These are phyloP conservation scores for Picea engelmannii DNA, from an alignment of 83 land plant genomes.

Conservation along the genomic window DNA sequence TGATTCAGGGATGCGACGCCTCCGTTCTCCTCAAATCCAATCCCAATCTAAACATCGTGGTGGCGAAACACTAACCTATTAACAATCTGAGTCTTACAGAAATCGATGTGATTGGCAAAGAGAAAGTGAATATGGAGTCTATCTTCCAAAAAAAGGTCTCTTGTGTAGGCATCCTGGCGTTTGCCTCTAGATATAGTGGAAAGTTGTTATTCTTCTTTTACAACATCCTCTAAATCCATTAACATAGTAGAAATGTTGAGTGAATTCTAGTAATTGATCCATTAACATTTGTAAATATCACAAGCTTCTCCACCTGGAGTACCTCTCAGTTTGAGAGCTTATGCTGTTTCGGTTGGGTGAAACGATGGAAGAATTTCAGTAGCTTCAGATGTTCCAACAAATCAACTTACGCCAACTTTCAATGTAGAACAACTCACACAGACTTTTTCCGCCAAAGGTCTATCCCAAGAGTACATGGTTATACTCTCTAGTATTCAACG, in stretches of 20 bases:
- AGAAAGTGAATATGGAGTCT: neutral
- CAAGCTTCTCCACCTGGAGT: too few relatives aligned
- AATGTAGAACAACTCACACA: constrained; percentile 22
- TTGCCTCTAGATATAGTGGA: neutral
- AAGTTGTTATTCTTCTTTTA: neutral
- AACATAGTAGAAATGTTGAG: too few relatives aligned
- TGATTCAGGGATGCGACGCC: constrained; percentile 57
- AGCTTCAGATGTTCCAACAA: neutral
- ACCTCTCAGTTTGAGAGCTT: neutral
- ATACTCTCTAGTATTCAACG: too few relatives aligned
- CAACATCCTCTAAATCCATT: neutral
- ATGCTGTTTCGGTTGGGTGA: too few relatives aligned
- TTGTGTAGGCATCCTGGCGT: neutral
- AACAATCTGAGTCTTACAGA: too few relatives aligned
- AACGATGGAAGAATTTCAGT: constrained; percentile 10
- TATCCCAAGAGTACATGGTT: too few relatives aligned
- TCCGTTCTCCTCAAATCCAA: constrained; percentile 46
- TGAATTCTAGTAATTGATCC: too few relatives aligned
- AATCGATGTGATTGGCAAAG: too few relatives aligned
- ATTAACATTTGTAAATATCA: too few relatives aligned
- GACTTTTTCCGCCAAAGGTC: constrained; percentile 17
- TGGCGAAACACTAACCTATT: too few relatives aligned
- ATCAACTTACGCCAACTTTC: constrained; percentile 34
- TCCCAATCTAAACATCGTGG: neutral
- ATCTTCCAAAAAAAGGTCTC: neutral